Percentiles rank a stretch among this genome's conserved stretches.
phyloP scores from a whole-genome alignment of 345 rosid species.

The Eucalyptus tenuipes region DNA sequence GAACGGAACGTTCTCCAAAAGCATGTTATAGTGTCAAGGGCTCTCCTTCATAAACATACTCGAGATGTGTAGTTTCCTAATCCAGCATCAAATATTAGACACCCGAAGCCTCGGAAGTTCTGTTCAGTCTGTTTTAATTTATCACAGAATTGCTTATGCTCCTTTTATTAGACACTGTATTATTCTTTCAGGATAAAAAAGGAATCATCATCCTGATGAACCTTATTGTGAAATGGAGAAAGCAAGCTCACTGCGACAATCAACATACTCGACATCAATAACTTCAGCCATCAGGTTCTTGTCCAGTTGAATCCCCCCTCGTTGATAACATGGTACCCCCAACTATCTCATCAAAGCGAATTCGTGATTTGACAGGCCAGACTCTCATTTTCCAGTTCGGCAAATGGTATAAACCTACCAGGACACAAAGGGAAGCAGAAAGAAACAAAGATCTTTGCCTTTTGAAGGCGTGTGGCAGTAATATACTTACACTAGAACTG shows the following conservation, averaged over 20 bases:
- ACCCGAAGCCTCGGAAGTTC: neutral
- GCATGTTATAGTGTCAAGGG: neutral
- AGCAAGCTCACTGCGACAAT: neutral
- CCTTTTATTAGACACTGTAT: neutral
- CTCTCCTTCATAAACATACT: neutral
- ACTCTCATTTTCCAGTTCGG: neutral
- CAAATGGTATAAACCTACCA: neutral
- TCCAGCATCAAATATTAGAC: neutral
- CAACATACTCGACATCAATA: neutral
- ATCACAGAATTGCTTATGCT: neutral
- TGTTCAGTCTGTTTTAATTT: neutral
- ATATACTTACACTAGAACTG: constrained; percentile 38
- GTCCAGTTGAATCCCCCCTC: neutral
- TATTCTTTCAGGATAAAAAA: neutral
- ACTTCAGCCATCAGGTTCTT: neutral
- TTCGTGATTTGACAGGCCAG: neutral
- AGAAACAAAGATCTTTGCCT: neutral
- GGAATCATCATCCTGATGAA: neutral
- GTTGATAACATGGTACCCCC: neutral
- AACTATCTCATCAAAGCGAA: neutral
- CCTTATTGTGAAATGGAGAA: neutral
- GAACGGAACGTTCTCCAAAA: neutral
- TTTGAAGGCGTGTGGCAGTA: neutral
- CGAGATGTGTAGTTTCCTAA: neutral
- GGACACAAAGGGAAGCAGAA: neutral